Conservation (phyloP, 2,329 filamentous ascomycete genomes). For the Calonectria multiphialidica region DNA sequence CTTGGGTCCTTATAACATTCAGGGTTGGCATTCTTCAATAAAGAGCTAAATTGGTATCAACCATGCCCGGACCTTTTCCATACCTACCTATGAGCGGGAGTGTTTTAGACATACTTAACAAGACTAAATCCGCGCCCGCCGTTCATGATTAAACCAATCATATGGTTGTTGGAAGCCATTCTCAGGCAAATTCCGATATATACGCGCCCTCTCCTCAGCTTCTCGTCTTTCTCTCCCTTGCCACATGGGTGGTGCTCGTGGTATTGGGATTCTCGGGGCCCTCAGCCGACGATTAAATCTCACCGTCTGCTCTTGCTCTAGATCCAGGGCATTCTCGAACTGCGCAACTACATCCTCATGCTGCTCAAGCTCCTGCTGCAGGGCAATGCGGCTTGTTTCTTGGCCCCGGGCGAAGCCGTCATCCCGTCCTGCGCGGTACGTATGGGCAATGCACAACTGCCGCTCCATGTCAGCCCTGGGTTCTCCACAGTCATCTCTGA, state of each 20-base stretch:
- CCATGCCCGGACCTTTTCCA: too few species aligned
- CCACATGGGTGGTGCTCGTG: not conserved
- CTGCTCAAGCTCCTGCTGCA: not conserved
- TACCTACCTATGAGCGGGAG: too few species aligned
- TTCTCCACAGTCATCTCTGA: not conserved
- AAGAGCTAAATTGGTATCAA: too few species aligned
- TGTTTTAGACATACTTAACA: not conserved
- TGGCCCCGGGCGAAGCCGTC: not conserved
- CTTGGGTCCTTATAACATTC: too few species aligned
- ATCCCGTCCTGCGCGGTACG: not conserved
- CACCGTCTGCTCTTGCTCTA: not conserved
- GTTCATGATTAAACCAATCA: not conserved
- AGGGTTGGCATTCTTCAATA: too few species aligned
- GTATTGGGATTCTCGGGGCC: not conserved
- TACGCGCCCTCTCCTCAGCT: not conserved
- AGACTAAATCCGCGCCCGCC: not conserved
- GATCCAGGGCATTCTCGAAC: not conserved
- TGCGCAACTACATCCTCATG: not conserved
- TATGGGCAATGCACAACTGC: slow-evolving; percentile 10
- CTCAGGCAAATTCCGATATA: not conserved
- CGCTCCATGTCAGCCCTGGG: not conserved
- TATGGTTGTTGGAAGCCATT: not conserved
- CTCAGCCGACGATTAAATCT: not conserved
- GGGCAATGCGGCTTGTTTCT: not conserved
- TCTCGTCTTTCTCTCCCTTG: not conserved